phyloP scores from a whole-genome alignment of 2,329 filamentous ascomycete genomes.

The Xylariales sp. region DNA sequence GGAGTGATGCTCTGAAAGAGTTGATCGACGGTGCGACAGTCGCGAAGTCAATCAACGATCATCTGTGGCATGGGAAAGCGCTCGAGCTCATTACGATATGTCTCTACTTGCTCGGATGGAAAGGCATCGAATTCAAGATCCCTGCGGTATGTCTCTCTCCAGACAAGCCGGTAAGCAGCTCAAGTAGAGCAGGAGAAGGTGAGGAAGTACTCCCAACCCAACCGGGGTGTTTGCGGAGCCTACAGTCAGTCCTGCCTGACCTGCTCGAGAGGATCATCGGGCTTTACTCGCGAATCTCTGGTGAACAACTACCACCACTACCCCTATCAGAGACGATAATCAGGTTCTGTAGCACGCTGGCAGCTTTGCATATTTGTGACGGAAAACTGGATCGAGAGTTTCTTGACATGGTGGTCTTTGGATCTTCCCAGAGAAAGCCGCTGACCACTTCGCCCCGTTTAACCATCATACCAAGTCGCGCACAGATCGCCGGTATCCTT shows the following conservation, averaged over 20 bases:
- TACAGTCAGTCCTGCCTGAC: conserved; percentile 63
- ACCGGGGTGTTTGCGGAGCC: conserved; percentile 47
- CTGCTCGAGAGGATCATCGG: conserved; percentile 69
- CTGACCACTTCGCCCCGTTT: conserved; percentile 52
- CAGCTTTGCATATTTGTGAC: conserved; percentile 60
- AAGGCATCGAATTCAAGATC: conserved; percentile 77
- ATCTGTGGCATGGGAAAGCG: conserved; percentile 96
- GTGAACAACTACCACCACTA: conserved; percentile 66
- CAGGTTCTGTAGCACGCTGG: conserved; percentile 65
- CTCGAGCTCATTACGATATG: conserved; percentile 82
- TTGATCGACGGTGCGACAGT: conserved; percentile 74
- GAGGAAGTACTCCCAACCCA: conserved; percentile 40
- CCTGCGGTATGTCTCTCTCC: conserved; percentile 49
- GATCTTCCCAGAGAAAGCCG: conserved; percentile 47
- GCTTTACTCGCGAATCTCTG: conserved; percentile 66
- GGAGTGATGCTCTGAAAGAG: conserved; percentile 82
- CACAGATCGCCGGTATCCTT: conserved; percentile 59
- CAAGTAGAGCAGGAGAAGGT: conserved; percentile 27
- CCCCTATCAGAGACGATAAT: conserved; percentile 70
- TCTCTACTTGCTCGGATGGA: conserved; percentile 79
- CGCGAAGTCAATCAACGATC: conserved; percentile 77
- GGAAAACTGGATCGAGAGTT: conserved; percentile 58
- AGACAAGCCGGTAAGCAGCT: conserved; percentile 39
- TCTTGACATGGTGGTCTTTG: conserved; percentile 61
- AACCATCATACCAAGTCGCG: conserved; percentile 51